Evolutionary conservation across 345 rosid species (phyloP).

Genomic region (Lumnitzera littorea): DNA sequence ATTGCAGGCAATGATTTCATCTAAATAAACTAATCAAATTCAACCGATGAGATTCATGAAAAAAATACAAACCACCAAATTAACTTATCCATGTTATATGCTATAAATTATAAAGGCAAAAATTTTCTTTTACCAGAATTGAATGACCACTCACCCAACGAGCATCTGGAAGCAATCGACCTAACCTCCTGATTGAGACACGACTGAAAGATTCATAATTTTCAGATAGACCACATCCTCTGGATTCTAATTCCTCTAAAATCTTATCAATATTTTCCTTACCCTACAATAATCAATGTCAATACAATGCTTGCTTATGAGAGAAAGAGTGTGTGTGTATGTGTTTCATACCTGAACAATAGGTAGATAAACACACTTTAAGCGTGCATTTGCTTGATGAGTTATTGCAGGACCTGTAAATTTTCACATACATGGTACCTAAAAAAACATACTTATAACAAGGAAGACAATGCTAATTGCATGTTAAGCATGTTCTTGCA

Average conservation of each 20-base stretch:
- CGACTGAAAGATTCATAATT: constrained; percentile 44
- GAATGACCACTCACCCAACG: constrained; percentile 48
- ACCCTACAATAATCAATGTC: constrained; percentile 33
- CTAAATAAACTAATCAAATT: no score
- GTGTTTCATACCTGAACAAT: constrained; percentile 39
- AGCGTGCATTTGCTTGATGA: constrained; percentile 57
- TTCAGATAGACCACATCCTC: constrained; percentile 36
- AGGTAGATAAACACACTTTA: constrained; percentile 64
- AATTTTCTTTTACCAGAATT: no score
- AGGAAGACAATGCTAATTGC: no score
- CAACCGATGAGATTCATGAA: no score
- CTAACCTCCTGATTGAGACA: constrained; percentile 63
- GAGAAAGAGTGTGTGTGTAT: not conserved
- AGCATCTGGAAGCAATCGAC: constrained; percentile 81
- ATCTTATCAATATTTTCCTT: constrained; percentile 54
- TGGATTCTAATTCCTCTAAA: constrained; percentile 37
- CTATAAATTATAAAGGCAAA: no score
- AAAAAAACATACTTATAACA: no score
- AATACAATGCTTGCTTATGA: not conserved
- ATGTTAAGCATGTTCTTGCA: no score
- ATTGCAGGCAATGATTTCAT: no score
- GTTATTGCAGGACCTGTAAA: constrained; percentile 26
- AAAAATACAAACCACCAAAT: no score
- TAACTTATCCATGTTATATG: no score
- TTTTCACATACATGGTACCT: not conserved